phyloP scores from a whole-genome alignment of 768 basidiomycete species.

The Tricholomella constricta region DNA sequence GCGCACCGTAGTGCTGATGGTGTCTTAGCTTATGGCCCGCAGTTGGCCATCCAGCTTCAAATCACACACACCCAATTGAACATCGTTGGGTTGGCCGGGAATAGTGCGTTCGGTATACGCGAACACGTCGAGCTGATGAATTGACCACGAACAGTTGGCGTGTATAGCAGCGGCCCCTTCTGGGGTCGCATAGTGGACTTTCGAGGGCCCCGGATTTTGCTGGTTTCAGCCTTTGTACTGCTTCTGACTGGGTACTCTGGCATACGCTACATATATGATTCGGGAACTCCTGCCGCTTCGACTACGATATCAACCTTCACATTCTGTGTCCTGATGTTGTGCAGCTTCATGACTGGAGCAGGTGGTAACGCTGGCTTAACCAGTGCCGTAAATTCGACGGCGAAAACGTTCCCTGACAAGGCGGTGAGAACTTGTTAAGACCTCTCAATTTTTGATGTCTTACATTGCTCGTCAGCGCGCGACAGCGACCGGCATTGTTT shows the following conservation, averaged over 20 bases:
- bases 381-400: slow-evolving; percentile 77
- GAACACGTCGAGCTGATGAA: background rate
- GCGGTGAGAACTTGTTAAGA: slow-evolving; percentile 45
- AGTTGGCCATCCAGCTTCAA: slow-evolving; percentile 74
- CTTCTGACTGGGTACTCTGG: slow-evolving; percentile 76
- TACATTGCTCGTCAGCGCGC: slow-evolving; percentile 54
- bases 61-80: slow-evolving; percentile 84
- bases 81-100: slow-evolving; percentile 78
- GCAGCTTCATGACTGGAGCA: slow-evolving; percentile 71
- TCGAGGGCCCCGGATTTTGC: slow-evolving; percentile 68
- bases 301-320: slow-evolving; percentile 46
- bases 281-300: slow-evolving; percentile 35
- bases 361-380: slow-evolving; percentile 76
- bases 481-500: slow-evolving; percentile 72
- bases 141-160: slow-evolving; percentile 55
- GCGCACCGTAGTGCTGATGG: background rate
- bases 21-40: slow-evolving; percentile 76
- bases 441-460: background rate
- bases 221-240: slow-evolving; percentile 57
- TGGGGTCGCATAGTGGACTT: slow-evolving; percentile 81
- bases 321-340: slow-evolving; percentile 57
- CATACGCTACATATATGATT: slow-evolving; percentile 53
- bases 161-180: slow-evolving; percentile 73
- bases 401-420: slow-evolving; percentile 77
- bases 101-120: slow-evolving; percentile 42